A percentile compares a stretch with the other conserved stretches of the same genome.
phyloP scores from a whole-genome alignment of 495 filamentous ascomycete species.

The Xeromyces bisporus region DNA sequence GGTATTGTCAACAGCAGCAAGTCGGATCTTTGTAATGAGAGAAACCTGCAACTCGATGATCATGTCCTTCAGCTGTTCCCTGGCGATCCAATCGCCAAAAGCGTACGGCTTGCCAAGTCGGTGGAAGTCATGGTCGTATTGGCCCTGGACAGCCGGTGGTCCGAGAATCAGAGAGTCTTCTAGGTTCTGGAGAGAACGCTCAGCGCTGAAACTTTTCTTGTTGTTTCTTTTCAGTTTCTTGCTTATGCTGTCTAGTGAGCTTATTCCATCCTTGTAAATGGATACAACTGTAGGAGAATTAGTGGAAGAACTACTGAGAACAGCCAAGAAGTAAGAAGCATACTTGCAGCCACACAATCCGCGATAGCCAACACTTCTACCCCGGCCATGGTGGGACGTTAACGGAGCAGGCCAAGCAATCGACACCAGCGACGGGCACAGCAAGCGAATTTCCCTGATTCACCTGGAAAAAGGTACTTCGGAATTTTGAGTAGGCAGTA shows the following conservation, averaged over 20 bases:
- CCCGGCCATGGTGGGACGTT: conserved; percentile 6
- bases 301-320: neutral
- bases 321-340: neutral
- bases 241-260: conserved; percentile 17
- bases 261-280: conserved; percentile 24
- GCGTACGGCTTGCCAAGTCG: conserved; percentile 17
- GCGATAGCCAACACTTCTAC: conserved; percentile 18
- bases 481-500: no score
- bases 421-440: no score
- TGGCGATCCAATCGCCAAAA: conserved; percentile 22
- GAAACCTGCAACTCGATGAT: conserved; percentile 25
- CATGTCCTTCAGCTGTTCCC: conserved; percentile 28
- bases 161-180: conserved; percentile 19
- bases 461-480: no score
- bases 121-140: conserved; percentile 14
- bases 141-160: conserved; percentile 9
- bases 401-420: conserved; percentile 1
- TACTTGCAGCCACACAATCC: conserved; percentile 21
- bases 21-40: conserved; percentile 25
- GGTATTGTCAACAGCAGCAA: conserved; percentile 17
- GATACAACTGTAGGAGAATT: conserved; percentile 15
- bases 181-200: conserved; percentile 10
- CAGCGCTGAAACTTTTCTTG: conserved; percentile 6
- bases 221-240: conserved; percentile 18
- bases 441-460: no score